A percentile compares a stretch with the other conserved stretches of the same genome.
These are phyloP conservation scores for Cryptosporidium sp. DNA, from an alignment of 169 alveolate species.

Conservation along the genomic window DNA sequence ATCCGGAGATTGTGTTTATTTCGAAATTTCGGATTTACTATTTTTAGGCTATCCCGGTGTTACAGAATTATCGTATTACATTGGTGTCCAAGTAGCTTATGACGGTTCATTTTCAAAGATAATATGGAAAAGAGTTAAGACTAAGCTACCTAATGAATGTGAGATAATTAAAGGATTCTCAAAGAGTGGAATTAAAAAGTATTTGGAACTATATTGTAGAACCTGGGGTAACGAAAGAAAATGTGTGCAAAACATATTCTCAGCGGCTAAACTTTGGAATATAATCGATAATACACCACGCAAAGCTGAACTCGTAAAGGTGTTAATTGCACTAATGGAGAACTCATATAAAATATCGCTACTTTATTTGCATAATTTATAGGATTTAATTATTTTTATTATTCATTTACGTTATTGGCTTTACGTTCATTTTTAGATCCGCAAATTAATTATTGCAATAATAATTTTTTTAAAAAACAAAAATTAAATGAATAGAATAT, in stretches of 20 bases:
- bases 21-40: neutral
- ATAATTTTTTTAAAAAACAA: neutral
- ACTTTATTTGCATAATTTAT: neutral
- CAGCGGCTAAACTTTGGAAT: conserved; percentile 20
- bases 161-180: conserved; percentile 39
- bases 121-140: conserved; percentile 12
- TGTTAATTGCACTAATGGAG: conserved; percentile 13
- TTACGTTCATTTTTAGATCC: conserved; percentile 8
- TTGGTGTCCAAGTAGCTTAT: neutral
- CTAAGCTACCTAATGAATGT: conserved; percentile 5
- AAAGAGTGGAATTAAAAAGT: neutral
- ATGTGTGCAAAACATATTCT: conserved; percentile 9
- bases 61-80: conserved; percentile 21
- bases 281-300: conserved; percentile 7
- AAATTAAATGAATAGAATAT: neutral
- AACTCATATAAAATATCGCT: neutral
- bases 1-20: neutral
- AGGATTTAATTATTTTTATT: neutral
- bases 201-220: conserved; percentile 9
- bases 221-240: conserved; percentile 15
- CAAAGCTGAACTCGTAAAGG: conserved; percentile 7
- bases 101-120: neutral
- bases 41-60: conserved; percentile 23
- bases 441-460: neutral
- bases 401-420: neutral